Evolutionary conservation across 176 grass and related monocot genomes (phyloP).

Genomic region (Rhynchospora pubera): DNA sequence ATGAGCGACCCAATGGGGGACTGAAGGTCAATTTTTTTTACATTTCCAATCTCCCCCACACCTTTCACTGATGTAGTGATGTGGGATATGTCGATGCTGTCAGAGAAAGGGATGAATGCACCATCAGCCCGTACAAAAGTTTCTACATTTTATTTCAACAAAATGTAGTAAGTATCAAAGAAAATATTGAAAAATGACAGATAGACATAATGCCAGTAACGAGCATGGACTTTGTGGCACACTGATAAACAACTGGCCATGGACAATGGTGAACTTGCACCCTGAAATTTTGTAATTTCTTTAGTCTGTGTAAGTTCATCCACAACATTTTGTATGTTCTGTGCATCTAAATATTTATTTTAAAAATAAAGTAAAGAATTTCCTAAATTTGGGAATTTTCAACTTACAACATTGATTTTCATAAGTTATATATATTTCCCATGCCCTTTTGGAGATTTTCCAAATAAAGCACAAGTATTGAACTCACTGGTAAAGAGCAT

Average conservation of each 20-base stretch:
- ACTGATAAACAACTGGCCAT: not conserved
- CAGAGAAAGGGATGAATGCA: slow-evolving; percentile 84
- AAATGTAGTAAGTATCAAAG: slow-evolving; percentile 24
- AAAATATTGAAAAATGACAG: not conserved
- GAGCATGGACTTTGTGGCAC: not conserved
- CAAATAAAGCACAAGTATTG: not conserved
- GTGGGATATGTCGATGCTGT: slow-evolving; percentile 56
- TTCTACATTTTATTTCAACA: slow-evolving; percentile 48
- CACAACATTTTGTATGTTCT: not conserved
- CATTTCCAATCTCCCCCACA: slow-evolving; percentile 68
- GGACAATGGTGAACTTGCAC: not conserved
- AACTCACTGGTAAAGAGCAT: not conserved
- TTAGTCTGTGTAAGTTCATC: not conserved
- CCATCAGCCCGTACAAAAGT: slow-evolving; percentile 91
- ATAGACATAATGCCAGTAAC: not conserved
- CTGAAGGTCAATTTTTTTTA: slow-evolving; percentile 81
- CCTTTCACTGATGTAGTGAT: slow-evolving; percentile 76
- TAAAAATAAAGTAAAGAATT: not conserved
- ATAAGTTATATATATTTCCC: not conserved
- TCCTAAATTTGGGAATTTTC: not conserved
- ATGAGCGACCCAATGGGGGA: slow-evolving; percentile 71
- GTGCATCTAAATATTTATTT: not conserved
- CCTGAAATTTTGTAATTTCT: not conserved
- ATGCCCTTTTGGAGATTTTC: not conserved
- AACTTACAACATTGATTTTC: not conserved